Evolutionary conservation across 495 filamentous ascomycete genomes (phyloP), one percentile per base, ranked within the genome.

Genomic region (Aspergillus campestris): DNA sequence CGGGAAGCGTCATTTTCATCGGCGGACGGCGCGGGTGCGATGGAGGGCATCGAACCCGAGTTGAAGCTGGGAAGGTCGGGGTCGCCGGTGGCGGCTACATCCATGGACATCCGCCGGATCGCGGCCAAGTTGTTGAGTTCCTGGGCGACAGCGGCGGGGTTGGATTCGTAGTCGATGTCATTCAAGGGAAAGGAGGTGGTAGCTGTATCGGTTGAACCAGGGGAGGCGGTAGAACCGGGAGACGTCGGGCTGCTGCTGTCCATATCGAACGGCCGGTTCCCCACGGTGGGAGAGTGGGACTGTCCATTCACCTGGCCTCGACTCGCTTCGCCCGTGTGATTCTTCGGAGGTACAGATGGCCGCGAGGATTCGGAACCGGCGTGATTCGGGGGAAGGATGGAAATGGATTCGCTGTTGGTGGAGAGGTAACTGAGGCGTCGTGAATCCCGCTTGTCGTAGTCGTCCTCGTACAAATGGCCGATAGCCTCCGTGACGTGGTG

Each of bases 401-500:
- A 67, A 60, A 70, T 71, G 45, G 58, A 55, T 51, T 66, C 66
- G 60, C 58, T 62, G 33, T 80, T 75, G 2, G 78, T 76, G 30
- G 70, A 57, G 44, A 81, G 69, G 67, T 83, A 85, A 59, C 80
- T 86, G 40, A 83, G 65, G 36, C 82, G 82, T 42, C 80, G 66
- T 7, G 72, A 69, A 35, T 82, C 74, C 55, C 72, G 66, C 55
- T 67, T 74, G 50, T 86, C 79, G 57, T 88, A 82, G 61, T 86
- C 80, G 59, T 90, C 84, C 56, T 83, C 87, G 68, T 98, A 98
- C 82, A 96, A 83, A 59, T 92, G 88, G 32, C 89, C 90, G 59
- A 98, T 96, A 37, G 90, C 87, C 60, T 98, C 92, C 32, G 92
- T 98, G 61, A 96, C 91, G 79, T 98, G 92, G 72, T 97, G 91